Conservation (phyloP, 1,284 basidiomycete species). For the Cutaneotrichosporon curvatum region DNA sequence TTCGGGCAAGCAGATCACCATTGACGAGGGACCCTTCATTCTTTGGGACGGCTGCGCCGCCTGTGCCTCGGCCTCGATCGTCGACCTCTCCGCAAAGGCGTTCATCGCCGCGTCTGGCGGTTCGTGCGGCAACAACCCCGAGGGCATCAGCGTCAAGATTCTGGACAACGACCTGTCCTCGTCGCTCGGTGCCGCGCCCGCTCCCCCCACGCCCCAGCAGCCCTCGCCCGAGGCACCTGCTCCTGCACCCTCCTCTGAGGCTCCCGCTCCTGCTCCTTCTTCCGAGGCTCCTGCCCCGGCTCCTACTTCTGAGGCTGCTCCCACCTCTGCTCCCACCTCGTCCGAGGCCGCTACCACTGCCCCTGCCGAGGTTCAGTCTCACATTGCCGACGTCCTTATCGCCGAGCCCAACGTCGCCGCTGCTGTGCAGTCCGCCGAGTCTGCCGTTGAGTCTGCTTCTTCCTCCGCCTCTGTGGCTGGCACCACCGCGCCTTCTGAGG, state of each 20-base stretch:
- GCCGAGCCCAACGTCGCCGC: constrained; percentile 2
- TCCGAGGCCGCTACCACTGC: neutral
- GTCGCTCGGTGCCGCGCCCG: neutral
- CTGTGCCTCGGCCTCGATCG: constrained; percentile 17
- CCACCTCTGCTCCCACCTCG: neutral
- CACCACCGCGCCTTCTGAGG: too few species aligned
- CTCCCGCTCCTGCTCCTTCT: constrained; percentile 1
- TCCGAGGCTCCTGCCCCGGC: neutral
- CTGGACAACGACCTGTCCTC: constrained; percentile 18
- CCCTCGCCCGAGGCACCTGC: neutral
- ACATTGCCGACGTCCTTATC: neutral
- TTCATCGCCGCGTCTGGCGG: constrained; percentile 13
- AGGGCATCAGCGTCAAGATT: constrained; percentile 24
- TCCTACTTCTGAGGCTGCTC: neutral
- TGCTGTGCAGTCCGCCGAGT: neutral
- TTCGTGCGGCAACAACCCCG: constrained; percentile 26
- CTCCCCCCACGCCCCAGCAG: neutral
- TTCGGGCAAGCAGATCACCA: constrained; percentile 22
- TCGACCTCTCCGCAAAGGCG: constrained; percentile 29
- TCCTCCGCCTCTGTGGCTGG: constrained; percentile 3
- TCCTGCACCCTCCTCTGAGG: neutral
- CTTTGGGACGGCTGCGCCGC: constrained; percentile 32
- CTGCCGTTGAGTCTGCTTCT: neutral
- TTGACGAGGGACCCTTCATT: constrained; percentile 32
- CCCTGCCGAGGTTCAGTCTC: neutral